A percentile compares a stretch with the other conserved stretches of the same genome.
Conservation (phyloP, 179 eudicot species). For the Beta corolliflora region DNA sequence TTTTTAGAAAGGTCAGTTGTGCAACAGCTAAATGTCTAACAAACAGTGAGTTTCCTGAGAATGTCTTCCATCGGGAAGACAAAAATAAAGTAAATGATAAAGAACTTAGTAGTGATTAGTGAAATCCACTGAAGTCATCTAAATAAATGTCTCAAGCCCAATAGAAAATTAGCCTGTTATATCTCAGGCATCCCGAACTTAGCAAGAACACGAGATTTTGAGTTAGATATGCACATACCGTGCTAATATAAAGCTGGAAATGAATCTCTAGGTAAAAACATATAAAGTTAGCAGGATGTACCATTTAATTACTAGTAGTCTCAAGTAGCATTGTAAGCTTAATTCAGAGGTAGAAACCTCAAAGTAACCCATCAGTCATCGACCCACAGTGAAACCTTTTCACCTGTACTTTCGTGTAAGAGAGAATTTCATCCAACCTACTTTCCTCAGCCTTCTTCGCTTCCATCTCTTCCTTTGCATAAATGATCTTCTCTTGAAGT, state of each 20-base stretch:
- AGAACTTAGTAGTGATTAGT: too few relatives aligned
- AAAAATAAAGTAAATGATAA: too few relatives aligned
- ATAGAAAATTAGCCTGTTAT: too few relatives aligned
- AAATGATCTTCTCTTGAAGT: constrained; percentile 14
- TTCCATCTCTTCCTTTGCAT: background rate
- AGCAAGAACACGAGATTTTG: background rate
- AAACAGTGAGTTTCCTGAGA: too few relatives aligned
- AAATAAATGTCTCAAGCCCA: too few relatives aligned
- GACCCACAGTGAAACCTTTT: constrained; percentile 14
- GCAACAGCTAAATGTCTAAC: too few relatives aligned
- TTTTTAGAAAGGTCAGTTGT: too few relatives aligned
- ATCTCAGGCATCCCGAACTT: too few relatives aligned
- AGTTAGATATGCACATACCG: background rate
- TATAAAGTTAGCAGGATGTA: background rate
- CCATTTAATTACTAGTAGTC: background rate
- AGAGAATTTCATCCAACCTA: constrained; percentile 18
- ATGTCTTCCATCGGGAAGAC: too few relatives aligned
- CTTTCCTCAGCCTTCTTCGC: constrained; percentile 13
- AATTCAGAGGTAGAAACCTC: background rate
- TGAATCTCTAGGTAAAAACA: background rate
- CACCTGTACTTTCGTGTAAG: constrained; percentile 17
- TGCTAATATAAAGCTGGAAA: background rate
- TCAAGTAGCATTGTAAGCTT: background rate
- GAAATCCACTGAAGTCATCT: too few relatives aligned
- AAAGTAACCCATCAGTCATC: constrained; percentile 24